Conservation (phyloP, 139 green algal genomes). For the Closterium sp. region DNA sequence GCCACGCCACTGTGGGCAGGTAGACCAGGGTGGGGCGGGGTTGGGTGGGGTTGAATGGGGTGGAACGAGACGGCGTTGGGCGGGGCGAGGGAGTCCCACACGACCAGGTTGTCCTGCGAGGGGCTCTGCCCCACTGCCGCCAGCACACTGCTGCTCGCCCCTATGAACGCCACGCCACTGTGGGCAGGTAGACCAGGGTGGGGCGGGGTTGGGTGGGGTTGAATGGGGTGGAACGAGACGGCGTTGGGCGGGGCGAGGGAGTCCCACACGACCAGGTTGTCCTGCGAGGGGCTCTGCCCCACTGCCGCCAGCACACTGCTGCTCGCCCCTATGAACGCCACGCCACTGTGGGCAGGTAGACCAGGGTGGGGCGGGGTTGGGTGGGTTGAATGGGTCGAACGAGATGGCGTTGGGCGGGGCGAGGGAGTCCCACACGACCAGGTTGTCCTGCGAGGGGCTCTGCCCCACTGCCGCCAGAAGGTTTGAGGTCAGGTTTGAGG, state of each 20-base stretch:
- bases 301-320: conserved; percentile 28
- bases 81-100: too few species aligned
- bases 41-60: neutral
- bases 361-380: neutral
- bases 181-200: neutral
- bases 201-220: neutral
- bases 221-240: neutral
- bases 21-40: neutral
- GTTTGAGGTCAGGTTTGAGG: too few species aligned
- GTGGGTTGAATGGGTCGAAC: neutral
- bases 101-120: too few species aligned
- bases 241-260: too few species aligned
- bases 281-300: neutral
- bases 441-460: neutral
- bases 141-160: conserved; percentile 27
- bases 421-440: too few species aligned
- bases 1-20: neutral
- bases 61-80: neutral
- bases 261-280: too few species aligned
- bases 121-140: conserved; percentile 8
- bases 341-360: neutral
- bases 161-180: conserved; percentile 32
- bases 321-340: conserved; percentile 28
- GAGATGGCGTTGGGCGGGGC: too few species aligned
- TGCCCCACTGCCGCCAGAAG: conserved; percentile 21